phyloP scores from a whole-genome alignment of 1,284 basidiomycete species.

The Marasmius oreades region DNA sequence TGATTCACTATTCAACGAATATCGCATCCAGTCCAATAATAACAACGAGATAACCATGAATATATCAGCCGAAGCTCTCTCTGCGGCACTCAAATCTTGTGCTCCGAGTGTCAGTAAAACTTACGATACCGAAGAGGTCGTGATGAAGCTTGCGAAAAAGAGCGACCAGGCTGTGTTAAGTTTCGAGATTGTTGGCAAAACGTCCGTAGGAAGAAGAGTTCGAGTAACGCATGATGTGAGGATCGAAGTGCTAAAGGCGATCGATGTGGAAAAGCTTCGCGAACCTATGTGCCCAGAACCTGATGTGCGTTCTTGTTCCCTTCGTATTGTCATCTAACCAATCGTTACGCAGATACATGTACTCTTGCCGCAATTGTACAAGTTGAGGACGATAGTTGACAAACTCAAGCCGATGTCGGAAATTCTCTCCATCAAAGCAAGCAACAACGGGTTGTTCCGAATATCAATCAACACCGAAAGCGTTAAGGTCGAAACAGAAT shows the following conservation, averaged over 20 bases:
- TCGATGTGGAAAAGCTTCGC: conserved; percentile 66
- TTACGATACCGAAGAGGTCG: conserved; percentile 29
- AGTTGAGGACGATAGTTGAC: conserved; percentile 78
- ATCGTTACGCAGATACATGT: conserved; percentile 65
- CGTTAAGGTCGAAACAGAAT: conserved; percentile 76
- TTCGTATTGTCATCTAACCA: not conserved
- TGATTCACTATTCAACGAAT: conserved; percentile 74
- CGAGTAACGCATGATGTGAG: conserved; percentile 69
- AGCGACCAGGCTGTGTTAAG: conserved; percentile 69
- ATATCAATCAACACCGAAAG: conserved; percentile 68
- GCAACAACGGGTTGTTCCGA: conserved; percentile 59
- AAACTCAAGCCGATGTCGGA: conserved; percentile 74
- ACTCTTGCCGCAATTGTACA: conserved; percentile 72
- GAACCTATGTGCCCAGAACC: conserved; percentile 89
- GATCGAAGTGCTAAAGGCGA: conserved; percentile 73
- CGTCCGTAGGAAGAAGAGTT: conserved; percentile 51
- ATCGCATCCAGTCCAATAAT: conserved; percentile 85
- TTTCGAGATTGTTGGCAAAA: conserved; percentile 66
- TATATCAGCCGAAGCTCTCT: conserved; percentile 70
- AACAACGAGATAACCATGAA: conserved; percentile 80
- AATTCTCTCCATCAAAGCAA: conserved; percentile 70
- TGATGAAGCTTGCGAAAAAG: conserved; percentile 84
- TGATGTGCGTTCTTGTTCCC: conserved; percentile 51
- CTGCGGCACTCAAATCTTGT: conserved; percentile 65
- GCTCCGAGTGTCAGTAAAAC: conserved; percentile 15